These are phyloP conservation scores for Hanseniaspora clermontiae DNA, from an alignment of 805 yeast species.

Conservation along the genomic window DNA sequence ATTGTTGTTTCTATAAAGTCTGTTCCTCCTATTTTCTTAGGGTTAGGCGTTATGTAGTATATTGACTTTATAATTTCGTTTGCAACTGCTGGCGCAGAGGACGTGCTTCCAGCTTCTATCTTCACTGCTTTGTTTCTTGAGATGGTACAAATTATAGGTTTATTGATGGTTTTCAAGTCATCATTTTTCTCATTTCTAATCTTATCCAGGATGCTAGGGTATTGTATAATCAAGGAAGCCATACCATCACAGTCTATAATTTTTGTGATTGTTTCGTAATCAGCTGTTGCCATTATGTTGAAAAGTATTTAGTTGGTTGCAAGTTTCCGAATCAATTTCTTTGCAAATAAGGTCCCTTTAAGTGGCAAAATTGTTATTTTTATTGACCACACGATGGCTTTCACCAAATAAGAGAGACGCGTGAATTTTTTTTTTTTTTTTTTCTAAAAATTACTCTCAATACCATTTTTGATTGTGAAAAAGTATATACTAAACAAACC, in stretches of 20 bases:
- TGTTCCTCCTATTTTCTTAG: not conserved
- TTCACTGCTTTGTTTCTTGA: not conserved
- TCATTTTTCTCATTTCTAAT: not conserved
- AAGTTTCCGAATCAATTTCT: too few species aligned
- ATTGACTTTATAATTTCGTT: not conserved
- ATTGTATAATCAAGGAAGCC: constrained; percentile 1
- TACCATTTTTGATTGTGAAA: too few species aligned
- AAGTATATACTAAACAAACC: not conserved
- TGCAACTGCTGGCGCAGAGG: not conserved
- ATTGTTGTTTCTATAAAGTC: constrained; percentile 4
- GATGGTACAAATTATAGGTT: constrained; percentile 6
- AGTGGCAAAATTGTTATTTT: too few species aligned
- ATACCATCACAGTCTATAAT: constrained; percentile 1
- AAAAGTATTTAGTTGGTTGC: not conserved
- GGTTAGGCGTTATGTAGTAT: constrained; percentile 11
- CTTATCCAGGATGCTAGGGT: not conserved
- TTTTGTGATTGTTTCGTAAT: not conserved
- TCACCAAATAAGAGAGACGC: too few species aligned
- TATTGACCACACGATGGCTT: too few species aligned
- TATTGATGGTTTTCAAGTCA: not conserved
- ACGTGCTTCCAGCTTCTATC: not conserved
- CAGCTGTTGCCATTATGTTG: not conserved
- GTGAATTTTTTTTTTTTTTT: not conserved
- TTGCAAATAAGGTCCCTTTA: too few species aligned
- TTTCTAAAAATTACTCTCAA: not conserved